Percentiles rank a stretch among this genome's conserved stretches.
Conservation (phyloP, 805 yeast species). For the Grigorovia transvaalensis region DNA sequence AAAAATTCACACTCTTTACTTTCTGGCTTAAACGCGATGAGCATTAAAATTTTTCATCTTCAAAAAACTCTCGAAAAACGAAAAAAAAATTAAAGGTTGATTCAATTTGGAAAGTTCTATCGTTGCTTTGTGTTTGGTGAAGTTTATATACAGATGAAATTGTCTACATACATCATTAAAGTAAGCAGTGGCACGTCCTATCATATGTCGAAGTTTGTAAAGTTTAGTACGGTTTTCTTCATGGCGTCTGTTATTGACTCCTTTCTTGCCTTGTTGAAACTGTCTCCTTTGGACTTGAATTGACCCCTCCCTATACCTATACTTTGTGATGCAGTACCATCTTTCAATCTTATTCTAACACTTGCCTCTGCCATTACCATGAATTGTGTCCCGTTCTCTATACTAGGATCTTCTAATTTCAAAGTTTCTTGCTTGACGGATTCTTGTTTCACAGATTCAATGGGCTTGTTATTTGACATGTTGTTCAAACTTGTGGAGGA, state of each 20-base stretch:
- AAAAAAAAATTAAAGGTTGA: not conserved
- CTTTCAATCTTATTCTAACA: conserved; percentile 62
- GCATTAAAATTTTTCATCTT: not conserved
- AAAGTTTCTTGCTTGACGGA: conserved; percentile 1
- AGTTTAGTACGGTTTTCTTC: conserved; percentile 67
- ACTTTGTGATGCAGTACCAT: conserved; percentile 75
- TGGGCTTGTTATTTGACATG: not conserved
- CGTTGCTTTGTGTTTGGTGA: not conserved
- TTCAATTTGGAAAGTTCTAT: not conserved
- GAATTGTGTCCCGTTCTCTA: conserved; percentile 3
- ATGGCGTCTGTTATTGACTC: conserved; percentile 81
- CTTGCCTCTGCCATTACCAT: conserved; percentile 29
- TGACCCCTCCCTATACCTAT: conserved; percentile 65
- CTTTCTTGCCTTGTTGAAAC: conserved; percentile 71
- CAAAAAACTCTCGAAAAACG: not conserved
- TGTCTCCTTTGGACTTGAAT: conserved; percentile 51
- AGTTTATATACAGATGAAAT: no score
- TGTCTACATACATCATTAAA: no score
- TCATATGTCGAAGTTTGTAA: conserved; percentile 17
- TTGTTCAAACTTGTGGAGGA: not conserved
- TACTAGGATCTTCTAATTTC: not conserved
- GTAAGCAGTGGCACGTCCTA: no score
- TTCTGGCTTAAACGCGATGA: not conserved
- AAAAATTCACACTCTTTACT: not conserved
- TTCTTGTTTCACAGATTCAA: not conserved